These are phyloP conservation scores for Puccinia coronata DNA, from an alignment of 1,284 basidiomycete genomes.

Conservation along the genomic window DNA sequence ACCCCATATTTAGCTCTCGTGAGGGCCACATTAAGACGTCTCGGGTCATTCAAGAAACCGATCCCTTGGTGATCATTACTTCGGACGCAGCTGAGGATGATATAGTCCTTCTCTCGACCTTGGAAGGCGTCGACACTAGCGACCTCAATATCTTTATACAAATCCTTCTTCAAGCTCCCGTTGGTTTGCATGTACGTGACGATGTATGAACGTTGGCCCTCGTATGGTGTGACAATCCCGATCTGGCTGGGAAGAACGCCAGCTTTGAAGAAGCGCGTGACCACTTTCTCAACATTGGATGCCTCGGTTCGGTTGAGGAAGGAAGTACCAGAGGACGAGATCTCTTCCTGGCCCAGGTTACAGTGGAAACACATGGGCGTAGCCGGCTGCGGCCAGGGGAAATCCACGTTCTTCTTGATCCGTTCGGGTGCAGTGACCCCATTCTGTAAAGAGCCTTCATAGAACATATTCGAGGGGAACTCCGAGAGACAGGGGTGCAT, in stretches of 20 bases:
- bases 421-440: slow-evolving; percentile 98
- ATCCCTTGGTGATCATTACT: slow-evolving; percentile 99
- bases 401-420: slow-evolving; percentile 93
- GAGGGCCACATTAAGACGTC: slow-evolving; percentile 93
- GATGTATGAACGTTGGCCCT: slow-evolving; percentile 97
- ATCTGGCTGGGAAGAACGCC: slow-evolving; percentile 94
- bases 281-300: slow-evolving; percentile 98
- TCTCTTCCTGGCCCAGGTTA: slow-evolving; percentile 98
- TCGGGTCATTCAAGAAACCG: slow-evolving; percentile 96
- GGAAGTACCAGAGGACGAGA: slow-evolving; percentile 95
- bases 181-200: slow-evolving; percentile 99
- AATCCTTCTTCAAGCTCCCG: slow-evolving; percentile 94
- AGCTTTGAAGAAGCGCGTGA: slow-evolving; percentile 99
- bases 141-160: slow-evolving; percentile 99
- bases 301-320: slow-evolving; percentile 99
- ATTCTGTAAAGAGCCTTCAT: slow-evolving; percentile 97
- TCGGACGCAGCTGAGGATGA: slow-evolving; percentile 97
- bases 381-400: slow-evolving; percentile 97
- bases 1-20: slow-evolving; percentile 97
- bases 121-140: slow-evolving; percentile 99
- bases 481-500: slow-evolving; percentile 99
- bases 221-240: slow-evolving; percentile 97
- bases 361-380: slow-evolving; percentile 99
- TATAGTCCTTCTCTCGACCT: slow-evolving; percentile 98
- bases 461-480: slow-evolving; percentile 99